phyloP scores from a whole-genome alignment of 129 eudicot species.

The Flaveria robusta region DNA sequence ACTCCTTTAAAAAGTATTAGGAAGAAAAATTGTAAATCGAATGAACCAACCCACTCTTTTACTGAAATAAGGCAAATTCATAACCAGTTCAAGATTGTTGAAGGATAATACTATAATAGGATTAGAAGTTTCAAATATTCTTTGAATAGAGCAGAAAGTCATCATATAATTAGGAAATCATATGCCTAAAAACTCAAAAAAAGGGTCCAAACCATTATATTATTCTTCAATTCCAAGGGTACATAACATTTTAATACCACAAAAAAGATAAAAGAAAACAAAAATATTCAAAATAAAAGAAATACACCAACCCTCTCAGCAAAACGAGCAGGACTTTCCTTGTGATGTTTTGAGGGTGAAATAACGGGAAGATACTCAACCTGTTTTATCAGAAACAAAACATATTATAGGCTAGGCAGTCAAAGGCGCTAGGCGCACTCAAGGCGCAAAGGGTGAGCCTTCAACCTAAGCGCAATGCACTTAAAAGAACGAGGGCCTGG shows the following conservation, averaged over 20 bases:
- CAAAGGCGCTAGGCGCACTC: too few species aligned
- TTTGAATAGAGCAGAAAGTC: background rate
- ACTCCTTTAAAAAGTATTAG: background rate
- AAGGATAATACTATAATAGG: background rate
- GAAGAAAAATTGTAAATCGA: background rate
- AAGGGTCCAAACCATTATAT: background rate
- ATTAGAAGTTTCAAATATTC: background rate
- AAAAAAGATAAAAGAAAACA: background rate
- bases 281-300: background rate
- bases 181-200: background rate
- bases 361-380: conserved; percentile 95
- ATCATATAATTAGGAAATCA: background rate
- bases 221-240: background rate
- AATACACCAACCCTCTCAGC: conserved; percentile 72
- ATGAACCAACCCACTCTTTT: background rate
- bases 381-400: conserved; percentile 40
- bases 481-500: too few species aligned
- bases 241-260: background rate
- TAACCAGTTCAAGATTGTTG: background rate
- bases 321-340: conserved; percentile 64
- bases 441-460: too few species aligned
- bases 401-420: background rate
- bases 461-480: too few species aligned
- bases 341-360: conserved; percentile 61
- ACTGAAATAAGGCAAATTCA: background rate